Conservation (phyloP, 2,329 filamentous ascomycete genomes). For the Bretziella fagacearum region DNA sequence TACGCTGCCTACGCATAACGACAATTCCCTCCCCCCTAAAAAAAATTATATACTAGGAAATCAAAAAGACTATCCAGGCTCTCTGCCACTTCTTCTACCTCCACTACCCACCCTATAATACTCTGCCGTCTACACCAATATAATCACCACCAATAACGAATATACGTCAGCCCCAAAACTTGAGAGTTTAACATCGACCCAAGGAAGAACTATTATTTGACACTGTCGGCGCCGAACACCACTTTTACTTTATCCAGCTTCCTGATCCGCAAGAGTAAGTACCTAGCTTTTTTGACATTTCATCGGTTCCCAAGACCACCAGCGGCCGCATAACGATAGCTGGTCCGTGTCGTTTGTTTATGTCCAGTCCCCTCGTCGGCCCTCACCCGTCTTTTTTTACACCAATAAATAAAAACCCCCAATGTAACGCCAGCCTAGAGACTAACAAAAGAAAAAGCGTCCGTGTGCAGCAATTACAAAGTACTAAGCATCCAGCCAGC, state of each 20-base stretch:
- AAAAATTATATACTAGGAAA: no score
- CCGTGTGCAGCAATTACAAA: not conserved
- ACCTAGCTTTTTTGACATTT: not conserved
- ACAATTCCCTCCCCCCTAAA: not conserved
- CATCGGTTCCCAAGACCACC: not conserved
- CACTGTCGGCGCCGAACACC: not conserved
- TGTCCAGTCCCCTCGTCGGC: not conserved
- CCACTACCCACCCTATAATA: not conserved
- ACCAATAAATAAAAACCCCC: not conserved
- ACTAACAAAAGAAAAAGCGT: not conserved
- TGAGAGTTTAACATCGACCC: not conserved
- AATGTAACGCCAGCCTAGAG: not conserved
- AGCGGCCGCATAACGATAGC: not conserved
- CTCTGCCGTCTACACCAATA: not conserved
- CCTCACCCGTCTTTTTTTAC: not conserved
- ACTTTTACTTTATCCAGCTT: not conserved
- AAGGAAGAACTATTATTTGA: not conserved
- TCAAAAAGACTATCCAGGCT: not conserved
- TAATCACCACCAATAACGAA: not conserved
- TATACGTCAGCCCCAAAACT: not conserved
- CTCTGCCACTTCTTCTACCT: not conserved
- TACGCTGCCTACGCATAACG: slow-evolving; percentile 1
- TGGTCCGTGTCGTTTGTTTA: slow-evolving; percentile 2
- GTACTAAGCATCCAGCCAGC: not conserved
- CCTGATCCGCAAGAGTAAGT: slow-evolving; percentile 1